Conservation (phyloP, 2,329 filamentous ascomycete species). For the Chalaropsis ovoidea region DNA sequence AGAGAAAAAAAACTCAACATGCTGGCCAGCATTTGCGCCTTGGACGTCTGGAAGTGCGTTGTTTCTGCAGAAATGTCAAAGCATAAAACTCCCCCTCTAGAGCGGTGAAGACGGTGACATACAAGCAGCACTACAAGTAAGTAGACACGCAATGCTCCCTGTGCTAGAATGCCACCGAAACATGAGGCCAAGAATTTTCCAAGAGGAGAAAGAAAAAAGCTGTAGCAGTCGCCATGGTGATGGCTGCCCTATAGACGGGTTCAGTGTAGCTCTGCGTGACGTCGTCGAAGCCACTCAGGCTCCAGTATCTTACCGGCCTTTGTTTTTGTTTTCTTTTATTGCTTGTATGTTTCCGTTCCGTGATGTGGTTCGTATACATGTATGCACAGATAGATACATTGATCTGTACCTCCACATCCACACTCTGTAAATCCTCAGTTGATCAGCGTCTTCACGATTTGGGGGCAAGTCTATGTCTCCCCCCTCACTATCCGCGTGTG, state of each 20-base stretch:
- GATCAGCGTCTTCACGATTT: not conserved
- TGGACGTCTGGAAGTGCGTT: not conserved
- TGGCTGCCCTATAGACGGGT: too few species aligned
- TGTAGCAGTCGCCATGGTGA: too few species aligned
- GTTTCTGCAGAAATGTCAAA: constrained; percentile 7
- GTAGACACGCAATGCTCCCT: not conserved
- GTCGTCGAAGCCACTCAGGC: not conserved
- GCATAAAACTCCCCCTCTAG: not conserved
- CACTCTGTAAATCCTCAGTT: not conserved
- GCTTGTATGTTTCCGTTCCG: not conserved
- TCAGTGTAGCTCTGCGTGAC: not conserved
- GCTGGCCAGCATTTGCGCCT: not conserved
- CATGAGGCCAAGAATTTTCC: not conserved
- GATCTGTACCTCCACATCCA: not conserved
- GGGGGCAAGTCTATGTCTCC: too few species aligned
- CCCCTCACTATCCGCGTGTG: too few species aligned
- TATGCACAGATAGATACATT: constrained; percentile 1
- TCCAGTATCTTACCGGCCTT: not conserved
- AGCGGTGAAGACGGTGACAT: not conserved
- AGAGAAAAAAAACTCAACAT: not conserved
- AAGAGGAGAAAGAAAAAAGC: too few species aligned
- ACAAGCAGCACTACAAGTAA: not conserved
- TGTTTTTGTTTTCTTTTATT: not conserved
- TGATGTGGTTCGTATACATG: constrained; percentile 4
- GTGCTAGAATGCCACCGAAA: too few species aligned